phyloP scores from a whole-genome alignment of 2,329 filamentous ascomycete genomes.

The Neobulgaria alba region DNA sequence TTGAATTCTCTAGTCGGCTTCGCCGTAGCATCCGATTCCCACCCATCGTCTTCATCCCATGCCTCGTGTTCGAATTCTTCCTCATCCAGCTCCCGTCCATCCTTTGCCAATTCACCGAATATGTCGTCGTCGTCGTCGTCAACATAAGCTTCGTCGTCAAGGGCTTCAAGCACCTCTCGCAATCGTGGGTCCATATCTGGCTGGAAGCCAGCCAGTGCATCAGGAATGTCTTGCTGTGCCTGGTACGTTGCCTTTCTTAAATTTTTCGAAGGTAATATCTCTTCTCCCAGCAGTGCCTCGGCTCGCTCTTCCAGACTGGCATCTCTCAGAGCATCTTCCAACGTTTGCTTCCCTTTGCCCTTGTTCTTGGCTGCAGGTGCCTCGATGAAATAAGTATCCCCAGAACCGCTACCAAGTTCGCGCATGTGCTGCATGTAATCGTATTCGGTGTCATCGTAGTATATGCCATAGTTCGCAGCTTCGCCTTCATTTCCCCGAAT shows the following conservation, averaged over 20 bases:
- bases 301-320: conserved; percentile 47
- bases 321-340: conserved; percentile 74
- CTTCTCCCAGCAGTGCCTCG: conserved; percentile 57
- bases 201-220: conserved; percentile 86
- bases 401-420: conserved; percentile 63
- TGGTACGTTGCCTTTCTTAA: conserved; percentile 74
- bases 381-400: conserved; percentile 78
- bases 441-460: conserved; percentile 90
- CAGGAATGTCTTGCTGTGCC: conserved; percentile 85
- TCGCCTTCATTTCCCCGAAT: conserved; percentile 90
- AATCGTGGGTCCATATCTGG: conserved; percentile 95
- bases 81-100: conserved; percentile 65
- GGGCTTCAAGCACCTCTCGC: conserved; percentile 81
- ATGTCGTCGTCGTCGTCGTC: conserved; percentile 73
- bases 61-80: conserved; percentile 68
- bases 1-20: conserved; percentile 57
- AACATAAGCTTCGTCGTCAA: conserved; percentile 94
- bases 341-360: conserved; percentile 63
- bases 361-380: conserved; percentile 54
- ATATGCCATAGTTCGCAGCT: conserved; percentile 87
- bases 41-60: conserved; percentile 64
- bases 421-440: conserved; percentile 99
- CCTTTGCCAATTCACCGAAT: conserved; percentile 64
- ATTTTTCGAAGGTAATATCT: conserved; percentile 72
- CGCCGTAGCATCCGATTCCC: conserved; percentile 90